Evolutionary conservation across 2,329 filamentous ascomycete genomes (phyloP), one percentile per base, ranked within the genome.

Genomic region (Beauveria sp.): DNA sequence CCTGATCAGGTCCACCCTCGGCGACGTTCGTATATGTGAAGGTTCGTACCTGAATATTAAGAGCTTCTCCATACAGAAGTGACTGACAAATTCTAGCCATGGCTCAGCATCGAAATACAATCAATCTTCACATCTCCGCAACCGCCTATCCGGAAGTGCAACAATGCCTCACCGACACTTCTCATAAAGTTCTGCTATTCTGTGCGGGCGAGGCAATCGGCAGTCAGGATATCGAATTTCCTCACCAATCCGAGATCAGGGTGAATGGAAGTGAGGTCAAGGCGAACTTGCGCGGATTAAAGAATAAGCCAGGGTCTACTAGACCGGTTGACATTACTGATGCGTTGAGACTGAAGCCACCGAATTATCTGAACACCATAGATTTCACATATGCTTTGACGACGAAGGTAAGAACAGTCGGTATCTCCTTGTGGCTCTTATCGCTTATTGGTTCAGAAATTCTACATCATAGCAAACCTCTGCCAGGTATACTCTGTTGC

Each of bases 221-320:
- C 18, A 73, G 78, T 3, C 89, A 90, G 56, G 91, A 98, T 64
- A 86, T 99, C 59, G 79, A 90, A 0, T 99, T 99, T 66, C 95
- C 95, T 1, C 86, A 93, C 67, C 92, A 97, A 75, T 89, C 95
- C 38, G 95, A 99, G 72, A 82, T 99, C 62, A 93, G 92, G 71
- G 85, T 96, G 61, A 99, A 99, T 68, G 83, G 86, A 10, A 89
- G 89, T 40, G 91, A 97, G 62, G 83, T 97, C 66, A 95, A 93
- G 73, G 88, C 89, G n/a, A 99, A 98, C 72, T 81, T 96, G 66
- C 89, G 95, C 67, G 95, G 95, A 5, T 76, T 99, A 64, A 99
- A 99, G 76, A 97, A 96, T 73, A 96, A 95, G 73, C 91, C 93
- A 7, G 95, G 95, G 24, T 96, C 95, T 50, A 99, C 95, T 46